Evolutionary conservation across 192 early-diverging fungal species (phyloP).

Genomic region (Coemansia sp.): DNA sequence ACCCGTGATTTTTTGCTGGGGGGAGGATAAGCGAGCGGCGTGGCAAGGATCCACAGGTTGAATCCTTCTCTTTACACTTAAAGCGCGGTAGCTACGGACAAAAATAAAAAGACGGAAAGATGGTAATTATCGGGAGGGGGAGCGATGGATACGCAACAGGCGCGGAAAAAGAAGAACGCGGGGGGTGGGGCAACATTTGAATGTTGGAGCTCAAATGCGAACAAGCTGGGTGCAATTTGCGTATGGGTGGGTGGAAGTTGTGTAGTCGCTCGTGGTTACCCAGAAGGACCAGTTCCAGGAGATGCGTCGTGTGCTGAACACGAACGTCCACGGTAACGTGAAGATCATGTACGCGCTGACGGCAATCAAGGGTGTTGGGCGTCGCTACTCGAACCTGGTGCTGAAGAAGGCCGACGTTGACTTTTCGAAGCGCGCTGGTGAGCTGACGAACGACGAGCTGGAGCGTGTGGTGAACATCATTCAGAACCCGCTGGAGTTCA

Average conservation of each 20-base stretch:
- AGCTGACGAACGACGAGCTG: constrained; percentile 94
- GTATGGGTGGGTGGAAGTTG: too few species aligned
- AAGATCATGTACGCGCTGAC: constrained; percentile 97
- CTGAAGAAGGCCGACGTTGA: constrained; percentile 99
- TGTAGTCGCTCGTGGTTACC: constrained; percentile 80
- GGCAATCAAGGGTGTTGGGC: constrained; percentile 97
- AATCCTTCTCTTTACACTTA: too few species aligned
- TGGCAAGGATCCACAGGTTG: neutral
- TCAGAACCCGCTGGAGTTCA: constrained; percentile 99
- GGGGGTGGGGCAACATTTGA: too few species aligned
- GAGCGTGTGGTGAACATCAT: constrained; percentile 97
- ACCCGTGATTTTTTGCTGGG: neutral
- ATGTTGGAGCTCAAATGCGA: too few species aligned
- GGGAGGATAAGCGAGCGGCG: neutral
- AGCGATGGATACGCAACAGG: too few species aligned
- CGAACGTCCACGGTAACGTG: constrained; percentile 93
- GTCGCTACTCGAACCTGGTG: constrained; percentile 97
- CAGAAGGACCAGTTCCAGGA: constrained; percentile 92
- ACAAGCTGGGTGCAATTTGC: too few species aligned
- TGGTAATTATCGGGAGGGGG: too few species aligned
- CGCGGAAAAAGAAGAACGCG: too few species aligned
- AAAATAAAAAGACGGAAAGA: too few species aligned
- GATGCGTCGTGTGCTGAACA: constrained; percentile 99
- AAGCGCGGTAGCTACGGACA: too few species aligned
- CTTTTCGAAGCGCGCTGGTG: constrained; percentile 95